Evolutionary conservation across 139 green algal genomes (phyloP), one percentile per base, ranked within the genome.

Genomic region (Asterochloris erici): DNA sequence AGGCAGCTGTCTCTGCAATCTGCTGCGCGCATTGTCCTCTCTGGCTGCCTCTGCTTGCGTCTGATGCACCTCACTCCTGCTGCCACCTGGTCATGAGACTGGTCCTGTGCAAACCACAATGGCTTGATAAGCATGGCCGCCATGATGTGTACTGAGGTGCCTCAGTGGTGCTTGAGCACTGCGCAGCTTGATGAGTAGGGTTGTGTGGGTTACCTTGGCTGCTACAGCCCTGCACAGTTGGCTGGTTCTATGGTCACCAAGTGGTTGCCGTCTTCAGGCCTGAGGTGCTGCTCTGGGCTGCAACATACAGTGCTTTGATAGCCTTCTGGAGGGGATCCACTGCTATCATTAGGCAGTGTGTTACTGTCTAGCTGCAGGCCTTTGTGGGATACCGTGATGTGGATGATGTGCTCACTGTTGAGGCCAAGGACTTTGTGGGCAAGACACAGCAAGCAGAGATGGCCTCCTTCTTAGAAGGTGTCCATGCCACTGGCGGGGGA

Each of bases 351-450:
- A 9, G 0, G 61, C 26, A 77, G 2, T 54, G 70, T 21, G 14
- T 12, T 76, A 28, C 16, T 24, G 11, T 11, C 68, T 63, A 68
- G 74, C 16, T 77, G 69, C 61, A 86, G 81, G 84, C 84, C 0
- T 88, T 85, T 77, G 77, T 88, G 16, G 82, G 82, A 16, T 88
- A 88, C 81, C 76, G 84, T 24, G 84, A 88, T 63, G 82, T 77
- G 74, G 70, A 66, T 14, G 29, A 81, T 21, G 80, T 73, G 15
- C 68, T 47, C 10, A 75, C 61, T 19, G 12, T 73, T 10, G 29
- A 83, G 62, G 62, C 81, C 14, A 19, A 19, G 16, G 81, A 87
- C 62, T 87, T 87, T 86, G 83, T 86, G 16, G 28, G 76, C 29
- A 79, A 68, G 69, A 12, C 63, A 64, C 21, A 23, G 23, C 11